These are phyloP conservation scores for Turritis glabra DNA, from an alignment of 345 rosid species.

Conservation along the genomic window DNA sequence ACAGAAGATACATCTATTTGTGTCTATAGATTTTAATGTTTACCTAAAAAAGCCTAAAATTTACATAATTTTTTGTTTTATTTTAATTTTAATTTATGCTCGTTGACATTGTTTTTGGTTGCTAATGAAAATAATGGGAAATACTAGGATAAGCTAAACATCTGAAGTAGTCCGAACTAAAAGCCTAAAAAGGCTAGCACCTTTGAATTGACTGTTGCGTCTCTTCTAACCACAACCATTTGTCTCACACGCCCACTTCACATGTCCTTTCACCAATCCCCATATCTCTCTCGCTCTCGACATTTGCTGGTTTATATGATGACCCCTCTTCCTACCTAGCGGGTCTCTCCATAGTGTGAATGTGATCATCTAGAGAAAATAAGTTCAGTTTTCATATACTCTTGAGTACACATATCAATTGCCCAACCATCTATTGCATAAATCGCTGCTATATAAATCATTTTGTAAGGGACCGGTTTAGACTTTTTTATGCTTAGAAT, in stretches of 20 bases:
- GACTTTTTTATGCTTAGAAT: not conserved
- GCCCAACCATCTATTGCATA: not conserved
- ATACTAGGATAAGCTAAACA: not conserved
- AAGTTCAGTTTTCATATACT: not conserved
- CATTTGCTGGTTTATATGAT: not conserved
- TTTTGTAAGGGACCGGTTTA: not conserved
- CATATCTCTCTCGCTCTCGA: not conserved
- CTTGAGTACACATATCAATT: not conserved
- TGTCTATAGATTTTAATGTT: no score
- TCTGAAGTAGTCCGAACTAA: conserved; percentile 1
- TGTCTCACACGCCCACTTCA: not conserved
- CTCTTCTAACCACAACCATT: not conserved
- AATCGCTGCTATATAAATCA: conserved; percentile 1
- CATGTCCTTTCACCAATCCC: not conserved
- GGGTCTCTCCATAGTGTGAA: not conserved
- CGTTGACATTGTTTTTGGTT: not conserved
- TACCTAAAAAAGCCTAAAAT: not conserved
- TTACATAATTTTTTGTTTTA: not conserved
- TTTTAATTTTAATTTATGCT: not conserved
- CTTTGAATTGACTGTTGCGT: conserved; percentile 13
- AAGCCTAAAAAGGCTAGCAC: conserved; percentile 5
- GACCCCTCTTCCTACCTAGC: not conserved
- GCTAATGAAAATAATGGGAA: conserved; percentile 3
- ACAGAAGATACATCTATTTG: not conserved
- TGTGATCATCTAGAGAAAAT: not conserved